Conservation (phyloP, 2,329 filamentous ascomycete genomes). For the Phaeophleospora eucalypticola region DNA sequence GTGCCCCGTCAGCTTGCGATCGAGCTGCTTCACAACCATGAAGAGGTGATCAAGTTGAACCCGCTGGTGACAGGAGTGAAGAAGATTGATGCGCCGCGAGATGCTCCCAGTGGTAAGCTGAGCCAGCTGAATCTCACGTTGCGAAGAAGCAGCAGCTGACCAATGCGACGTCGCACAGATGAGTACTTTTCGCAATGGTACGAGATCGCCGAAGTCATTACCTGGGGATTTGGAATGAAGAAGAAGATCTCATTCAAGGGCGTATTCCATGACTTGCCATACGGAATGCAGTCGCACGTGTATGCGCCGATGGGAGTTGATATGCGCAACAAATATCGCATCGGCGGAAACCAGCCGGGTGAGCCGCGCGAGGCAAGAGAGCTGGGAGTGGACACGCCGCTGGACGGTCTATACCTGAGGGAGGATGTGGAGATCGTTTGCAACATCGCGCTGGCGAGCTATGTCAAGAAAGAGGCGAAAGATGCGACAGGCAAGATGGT, state of each 20-base stretch:
- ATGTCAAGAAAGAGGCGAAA: conserved; percentile 65
- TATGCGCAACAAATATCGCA: conserved; percentile 63
- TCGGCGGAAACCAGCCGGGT: conserved; percentile 65
- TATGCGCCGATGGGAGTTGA: conserved; percentile 66
- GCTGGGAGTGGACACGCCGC: conserved; percentile 60
- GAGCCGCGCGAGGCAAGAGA: conserved; percentile 60
- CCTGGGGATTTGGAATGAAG: conserved; percentile 63
- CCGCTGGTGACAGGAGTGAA: conserved; percentile 63
- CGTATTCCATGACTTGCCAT: conserved; percentile 68
- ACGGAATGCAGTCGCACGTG: conserved; percentile 67
- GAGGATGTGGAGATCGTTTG: conserved; percentile 69
- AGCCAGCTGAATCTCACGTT: background rate
- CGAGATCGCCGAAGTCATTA: conserved; percentile 66
- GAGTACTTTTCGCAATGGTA: conserved; percentile 73
- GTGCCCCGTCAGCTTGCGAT: conserved; percentile 68
- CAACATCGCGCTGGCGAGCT: conserved; percentile 58
- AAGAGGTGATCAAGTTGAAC: conserved; percentile 67
- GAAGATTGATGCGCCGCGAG: conserved; percentile 61
- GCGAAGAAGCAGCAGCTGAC: background rate
- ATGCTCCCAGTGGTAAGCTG: conserved; percentile 35
- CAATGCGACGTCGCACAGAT: conserved; percentile 37
- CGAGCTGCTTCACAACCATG: conserved; percentile 67
- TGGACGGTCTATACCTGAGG: conserved; percentile 63
- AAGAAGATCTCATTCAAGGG: conserved; percentile 65
- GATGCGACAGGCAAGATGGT: conserved; percentile 65